These are phyloP conservation scores for Rhodotorula mucilaginosa DNA, from an alignment of 1,284 basidiomycete species.

Conservation along the genomic window DNA sequence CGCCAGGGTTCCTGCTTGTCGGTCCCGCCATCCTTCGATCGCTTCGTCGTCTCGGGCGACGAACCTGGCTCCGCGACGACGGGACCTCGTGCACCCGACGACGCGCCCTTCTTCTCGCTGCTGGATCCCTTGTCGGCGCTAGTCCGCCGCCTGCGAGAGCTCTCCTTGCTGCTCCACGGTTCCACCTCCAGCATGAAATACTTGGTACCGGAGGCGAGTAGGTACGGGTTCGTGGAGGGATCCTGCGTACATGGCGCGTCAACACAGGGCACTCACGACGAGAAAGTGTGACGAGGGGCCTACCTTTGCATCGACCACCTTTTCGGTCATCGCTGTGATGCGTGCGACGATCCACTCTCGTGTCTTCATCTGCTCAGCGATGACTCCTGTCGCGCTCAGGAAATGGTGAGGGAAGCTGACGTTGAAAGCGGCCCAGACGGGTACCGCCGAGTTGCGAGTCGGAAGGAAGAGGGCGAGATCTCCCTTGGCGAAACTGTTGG, in stretches of 20 bases:
- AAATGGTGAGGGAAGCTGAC: conserved; percentile 91
- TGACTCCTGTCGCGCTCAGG: conserved; percentile 75
- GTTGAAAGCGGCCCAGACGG: conserved; percentile 97
- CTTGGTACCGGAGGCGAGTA: conserved; percentile 35
- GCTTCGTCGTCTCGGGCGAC: no score
- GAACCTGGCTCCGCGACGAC: neutral
- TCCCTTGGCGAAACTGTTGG: conserved; percentile 68
- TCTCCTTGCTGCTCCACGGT: conserved; percentile 39
- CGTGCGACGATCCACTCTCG: conserved; percentile 51
- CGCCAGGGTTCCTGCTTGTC: neutral
- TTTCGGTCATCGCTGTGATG: conserved; percentile 48
- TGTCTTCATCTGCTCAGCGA: conserved; percentile 66
- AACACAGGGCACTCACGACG: no score
- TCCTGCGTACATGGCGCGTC: conserved; percentile 14
- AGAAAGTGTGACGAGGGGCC: neutral
- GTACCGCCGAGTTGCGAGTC: conserved; percentile 84
- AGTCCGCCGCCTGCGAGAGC: conserved; percentile 23
- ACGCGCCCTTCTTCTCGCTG: neutral
- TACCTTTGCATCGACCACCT: conserved; percentile 45
- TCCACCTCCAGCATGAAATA: conserved; percentile 39
- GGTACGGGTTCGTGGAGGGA: conserved; percentile 35
- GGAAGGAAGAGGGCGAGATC: conserved; percentile 94
- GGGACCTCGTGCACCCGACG: conserved; percentile 14
- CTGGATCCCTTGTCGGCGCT: conserved; percentile 14
- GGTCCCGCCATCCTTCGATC: neutral